Evolutionary conservation across 2,329 filamentous ascomycete species (phyloP), one percentile per base, ranked within the genome.

Genomic region (Pseudovirgaria hyperparasitica): DNA sequence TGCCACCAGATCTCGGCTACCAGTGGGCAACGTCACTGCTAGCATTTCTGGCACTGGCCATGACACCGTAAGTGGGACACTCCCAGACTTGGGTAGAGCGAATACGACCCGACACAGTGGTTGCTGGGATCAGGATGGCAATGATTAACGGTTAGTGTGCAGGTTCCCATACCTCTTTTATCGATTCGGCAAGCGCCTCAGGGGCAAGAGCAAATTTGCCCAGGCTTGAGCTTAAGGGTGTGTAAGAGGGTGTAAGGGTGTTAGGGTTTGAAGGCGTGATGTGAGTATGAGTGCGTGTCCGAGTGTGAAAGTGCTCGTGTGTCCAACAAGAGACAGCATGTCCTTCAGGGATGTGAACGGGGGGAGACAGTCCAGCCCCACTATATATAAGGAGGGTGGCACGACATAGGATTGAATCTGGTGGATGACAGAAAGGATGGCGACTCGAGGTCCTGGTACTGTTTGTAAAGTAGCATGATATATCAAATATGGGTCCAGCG

Each of bases 1-100:
- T n/a, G n/a, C n/a, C n/a, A 43, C 46, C 50, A 54, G 49, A 41
- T 34, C 38, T 65, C 30, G 61, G 62, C 24, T 63, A 63, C 41
- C 60, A 64, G 36, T 65, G 62, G 62, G 62, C 62, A 28, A 57
- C 54, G 29, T 55, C 52, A 12, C 27, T 64, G 30, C 53, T 65
- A 21, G 56, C 49, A 27, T 64, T 64, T 43, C 46, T 65, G 33
- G 57, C 60, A 11, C 48, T 66, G 19, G 58, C 54, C 11, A 62
- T 65, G 58, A 54, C 57, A 31, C 61, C 61, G 46, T 58, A 48
- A 50, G 53, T 38, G 13, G 18, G 16, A 23, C 26, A 10, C 30
- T 35, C 40, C 50, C 42, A 32, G 22, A n/a, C n/a, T n/a, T n/a
- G n/a, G n/a, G n/a, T n/a, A n/a, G n/a, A n/a, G n/a, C n/a, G n/a